Percentiles rank a stretch among this genome's conserved stretches.
phyloP scores from a whole-genome alignment of 768 basidiomycete genomes.

The Lactarius quietus region DNA sequence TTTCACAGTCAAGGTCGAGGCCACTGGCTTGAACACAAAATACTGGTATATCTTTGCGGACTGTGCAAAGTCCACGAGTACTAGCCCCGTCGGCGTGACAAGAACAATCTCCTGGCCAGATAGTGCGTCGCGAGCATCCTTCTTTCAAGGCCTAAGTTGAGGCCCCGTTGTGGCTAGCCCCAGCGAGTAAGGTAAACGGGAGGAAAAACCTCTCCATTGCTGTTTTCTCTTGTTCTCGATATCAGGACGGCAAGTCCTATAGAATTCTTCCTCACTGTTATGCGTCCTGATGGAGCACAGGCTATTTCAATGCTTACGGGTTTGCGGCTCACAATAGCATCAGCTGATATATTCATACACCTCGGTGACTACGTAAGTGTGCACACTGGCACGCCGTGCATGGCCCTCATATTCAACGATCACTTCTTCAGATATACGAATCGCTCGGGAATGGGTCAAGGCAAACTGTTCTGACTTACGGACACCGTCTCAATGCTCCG shows the following conservation, averaged over 20 bases:
- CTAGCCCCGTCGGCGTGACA: slow-evolving; percentile 49
- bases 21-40: slow-evolving; percentile 43
- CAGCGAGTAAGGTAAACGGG: slow-evolving; percentile 46
- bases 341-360: slow-evolving; percentile 52
- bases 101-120: slow-evolving; percentile 47
- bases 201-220: slow-evolving; percentile 52
- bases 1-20: slow-evolving; percentile 59
- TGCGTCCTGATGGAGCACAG: slow-evolving; percentile 28
- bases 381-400: neutral
- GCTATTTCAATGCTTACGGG: slow-evolving; percentile 61
- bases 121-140: slow-evolving; percentile 36
- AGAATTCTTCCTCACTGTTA: neutral
- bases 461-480: no score
- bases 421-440: slow-evolving; percentile 45
- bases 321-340: slow-evolving; percentile 50
- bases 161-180: slow-evolving; percentile 34
- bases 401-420: neutral
- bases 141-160: neutral
- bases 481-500: slow-evolving; percentile 33
- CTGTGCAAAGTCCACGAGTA: slow-evolving; percentile 43
- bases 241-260: slow-evolving; percentile 40
- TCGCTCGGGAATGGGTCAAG: slow-evolving; percentile 36
- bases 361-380: slow-evolving; percentile 55
- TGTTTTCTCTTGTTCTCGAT: slow-evolving; percentile 57
- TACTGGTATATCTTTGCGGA: slow-evolving; percentile 57